Evolutionary conservation across 805 yeast genomes (phyloP), one percentile per base, ranked within the genome.

Genomic region (Metahyphopichia silvanorum): DNA sequence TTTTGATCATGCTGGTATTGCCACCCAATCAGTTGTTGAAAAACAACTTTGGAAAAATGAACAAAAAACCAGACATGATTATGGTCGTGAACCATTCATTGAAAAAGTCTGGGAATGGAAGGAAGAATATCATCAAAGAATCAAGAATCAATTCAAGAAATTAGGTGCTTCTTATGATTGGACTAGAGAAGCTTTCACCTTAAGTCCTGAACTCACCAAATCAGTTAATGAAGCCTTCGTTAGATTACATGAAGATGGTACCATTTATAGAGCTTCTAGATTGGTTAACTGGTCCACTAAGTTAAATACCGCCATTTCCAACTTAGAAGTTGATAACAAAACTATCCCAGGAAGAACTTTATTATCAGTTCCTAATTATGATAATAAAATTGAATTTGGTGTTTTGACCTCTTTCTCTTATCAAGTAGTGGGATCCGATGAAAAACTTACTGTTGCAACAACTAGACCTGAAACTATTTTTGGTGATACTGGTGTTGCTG

Each of bases 1-100:
- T 29, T 93, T 93, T 55, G 98, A 93, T 65, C 98, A 93, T 57
- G 98, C 98, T 22, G 98, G 98, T 74, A 93, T 93, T 61, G 95
- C 96, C 27, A 93, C 98, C 8, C 98, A 93, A 65, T 85, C 96
- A 12, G 98, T 93, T 46, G 98, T 93, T 43, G 98, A 93, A 68
- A 93, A 93, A 66, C 89, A 82, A 70, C 62, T 93, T 24, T 87
- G 95, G 95, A 85, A 87, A 34, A 77, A 77, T 45, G 86, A 86
- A 53, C 76, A 81, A 65, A 75, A 82, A 57, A 88, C 98, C 32
- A 84, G 98, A 68, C 96, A 93, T 60, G 98, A 93, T 55, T 78
- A 77, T 41, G 96, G 96, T 41, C 86, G 98, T 66, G 97, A 91
- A 57, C 81, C 77, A 42, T 93, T 93, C 48, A 66, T 86, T 36